These are phyloP conservation scores for Corchorus olitorius DNA, from an alignment of 345 rosid species.

Conservation along the genomic window DNA sequence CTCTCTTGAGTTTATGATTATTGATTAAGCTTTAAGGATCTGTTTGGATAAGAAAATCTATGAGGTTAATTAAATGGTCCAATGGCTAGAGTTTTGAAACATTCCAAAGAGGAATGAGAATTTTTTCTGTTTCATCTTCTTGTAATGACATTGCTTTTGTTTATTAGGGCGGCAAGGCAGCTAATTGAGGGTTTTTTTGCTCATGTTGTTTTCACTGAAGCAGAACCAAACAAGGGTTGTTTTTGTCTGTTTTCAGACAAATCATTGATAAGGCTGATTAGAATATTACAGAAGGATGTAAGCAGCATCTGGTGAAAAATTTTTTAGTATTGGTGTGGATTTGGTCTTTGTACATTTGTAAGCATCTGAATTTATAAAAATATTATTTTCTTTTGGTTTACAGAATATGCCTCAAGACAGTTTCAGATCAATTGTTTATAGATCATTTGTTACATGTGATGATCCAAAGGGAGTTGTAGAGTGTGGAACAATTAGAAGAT, in stretches of 20 bases:
- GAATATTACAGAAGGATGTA: conserved; percentile 21
- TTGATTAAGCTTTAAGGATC: neutral
- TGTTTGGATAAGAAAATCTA: conserved; percentile 12
- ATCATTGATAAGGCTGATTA: conserved; percentile 16
- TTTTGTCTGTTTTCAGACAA: conserved; percentile 24
- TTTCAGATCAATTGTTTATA: conserved; percentile 61
- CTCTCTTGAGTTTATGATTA: neutral
- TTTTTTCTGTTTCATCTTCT: neutral
- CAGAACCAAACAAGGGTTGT: conserved; percentile 24
- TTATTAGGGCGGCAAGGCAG: conserved; percentile 36
- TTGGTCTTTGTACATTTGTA: conserved; percentile 11
- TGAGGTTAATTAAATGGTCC: neutral
- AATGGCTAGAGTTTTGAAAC: conserved; percentile 19
- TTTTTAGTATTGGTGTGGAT: conserved; percentile 6
- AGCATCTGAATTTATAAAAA: conserved; percentile 32
- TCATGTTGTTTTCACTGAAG: conserved; percentile 9
- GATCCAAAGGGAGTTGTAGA: conserved; percentile 91
- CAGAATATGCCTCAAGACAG: conserved; percentile 73
- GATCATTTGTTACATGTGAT: conserved; percentile 82
- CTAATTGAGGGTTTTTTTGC: conserved; percentile 23
- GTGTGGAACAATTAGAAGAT: conserved; percentile 68
- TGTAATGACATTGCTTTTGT: conserved; percentile 22
- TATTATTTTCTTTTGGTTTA: conserved; percentile 8
- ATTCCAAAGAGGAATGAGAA: conserved; percentile 7
- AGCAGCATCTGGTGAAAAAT: conserved; percentile 19